Base-by-base conservation (phyloP, 2,329 filamentous ascomycete species). In the Colletotrichum sp. region DNA sequence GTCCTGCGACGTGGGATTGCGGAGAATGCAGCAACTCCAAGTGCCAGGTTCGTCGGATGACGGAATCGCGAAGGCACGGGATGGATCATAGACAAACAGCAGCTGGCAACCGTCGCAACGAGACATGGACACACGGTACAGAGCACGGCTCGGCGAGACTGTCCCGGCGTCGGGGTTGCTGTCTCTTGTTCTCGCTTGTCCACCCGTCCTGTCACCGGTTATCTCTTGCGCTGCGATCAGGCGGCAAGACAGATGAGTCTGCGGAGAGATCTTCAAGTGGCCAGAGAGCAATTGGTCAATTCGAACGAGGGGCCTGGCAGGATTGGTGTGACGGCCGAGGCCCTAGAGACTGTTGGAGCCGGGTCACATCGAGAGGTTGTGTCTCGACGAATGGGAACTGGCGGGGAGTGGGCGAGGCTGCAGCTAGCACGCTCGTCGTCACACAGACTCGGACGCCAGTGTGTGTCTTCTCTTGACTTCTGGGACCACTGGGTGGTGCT, bases 381-480 rank as follows among this genome's bases (percentile, higher is more conserved):
- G 25, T 32, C 52, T n/a, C 22, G 15, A 36, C 70, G 69, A 72
- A 75, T 72, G 61, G 34, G 72, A 56, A 56, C 16, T 22, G 39
- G 61, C 61, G 62, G 73, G 73, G 69, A 68, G 65, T 60, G 55
- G 58, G 58, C 34, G 62, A 75, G 68, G 61, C 70, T 64, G 73
- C 58, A 68, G 56, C 64, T 73, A 75, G 55, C 56, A 64, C 30
- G 69, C 36, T 61, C 22, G 34, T 39, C 52, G 71, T 69, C 74
- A 76, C 74, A 74, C 65, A 76, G 74, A 71, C 69, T 72, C 36
- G 43, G 22, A 66, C 58, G 34, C 58, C 66, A 70, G n/a, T n/a
- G 55, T 34, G 55, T 30, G 60, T 48, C 55, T 68, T 60, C 30
- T 56, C 70, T 55, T 25, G 15, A 27, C 52, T 56, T 56, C 39